phyloP scores from a whole-genome alignment of 352 stramenopile species.

The Bremia lactucae region DNA sequence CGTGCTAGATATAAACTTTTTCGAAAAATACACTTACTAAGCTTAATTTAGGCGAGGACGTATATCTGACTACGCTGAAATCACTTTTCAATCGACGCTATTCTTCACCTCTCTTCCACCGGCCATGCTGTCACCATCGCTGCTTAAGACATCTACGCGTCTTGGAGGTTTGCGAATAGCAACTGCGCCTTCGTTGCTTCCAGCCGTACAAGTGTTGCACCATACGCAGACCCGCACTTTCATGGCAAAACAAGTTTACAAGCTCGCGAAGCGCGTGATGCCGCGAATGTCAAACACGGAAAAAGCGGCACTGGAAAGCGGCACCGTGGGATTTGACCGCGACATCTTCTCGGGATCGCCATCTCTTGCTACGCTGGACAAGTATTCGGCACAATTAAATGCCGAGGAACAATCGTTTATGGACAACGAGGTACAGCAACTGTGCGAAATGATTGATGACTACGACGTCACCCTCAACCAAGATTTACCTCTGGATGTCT shows the following conservation, averaged over 20 bases:
- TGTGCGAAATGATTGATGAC: slow-evolving; percentile 95
- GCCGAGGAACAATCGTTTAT: slow-evolving; percentile 92
- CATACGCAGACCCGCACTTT: slow-evolving; percentile 56
- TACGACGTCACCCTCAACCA: slow-evolving; percentile 88
- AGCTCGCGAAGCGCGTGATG: slow-evolving; percentile 92
- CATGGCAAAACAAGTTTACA: slow-evolving; percentile 88
- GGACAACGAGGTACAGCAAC: slow-evolving; percentile 90
- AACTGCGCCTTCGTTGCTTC: slow-evolving; percentile 24
- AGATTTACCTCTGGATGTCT: slow-evolving; percentile 88
- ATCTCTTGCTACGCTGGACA: slow-evolving; percentile 86
- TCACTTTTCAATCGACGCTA: slow-evolving; percentile 20
- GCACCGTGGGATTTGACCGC: slow-evolving; percentile 94
- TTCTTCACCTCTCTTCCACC: background rate
- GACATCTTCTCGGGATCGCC: slow-evolving; percentile 95
- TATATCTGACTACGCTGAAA: slow-evolving; percentile 10
- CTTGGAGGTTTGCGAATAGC: slow-evolving; percentile 15
- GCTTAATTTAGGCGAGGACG: slow-evolving; percentile 4
- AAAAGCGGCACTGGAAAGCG: slow-evolving; percentile 90
- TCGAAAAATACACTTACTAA: background rate
- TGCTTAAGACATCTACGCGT: slow-evolving; percentile 24
- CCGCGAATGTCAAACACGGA: slow-evolving; percentile 92
- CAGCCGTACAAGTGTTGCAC: slow-evolving; percentile 45
- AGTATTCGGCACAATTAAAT: slow-evolving; percentile 89
- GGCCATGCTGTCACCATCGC: slow-evolving; percentile 23
- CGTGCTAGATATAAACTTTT: no score